phyloP scores from a whole-genome alignment of 1,284 basidiomycete genomes.

The Ustilago tritici region DNA sequence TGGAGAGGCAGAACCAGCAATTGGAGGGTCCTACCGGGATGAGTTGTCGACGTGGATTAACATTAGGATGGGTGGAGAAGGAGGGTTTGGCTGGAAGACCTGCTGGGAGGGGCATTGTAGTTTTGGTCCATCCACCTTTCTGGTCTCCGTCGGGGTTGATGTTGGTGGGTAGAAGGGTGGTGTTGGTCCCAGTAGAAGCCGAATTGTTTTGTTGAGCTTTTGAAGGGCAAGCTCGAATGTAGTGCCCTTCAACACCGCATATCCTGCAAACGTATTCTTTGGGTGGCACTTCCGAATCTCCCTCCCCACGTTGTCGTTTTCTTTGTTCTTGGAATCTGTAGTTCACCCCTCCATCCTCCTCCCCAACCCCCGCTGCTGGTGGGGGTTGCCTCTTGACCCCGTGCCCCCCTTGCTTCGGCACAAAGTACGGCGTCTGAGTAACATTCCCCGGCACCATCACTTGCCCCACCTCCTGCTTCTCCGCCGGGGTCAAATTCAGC shows the following conservation, averaged over 20 bases:
- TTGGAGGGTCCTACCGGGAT: slow-evolving; percentile 62
- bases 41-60: slow-evolving; percentile 7
- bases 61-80: slow-evolving; percentile 4
- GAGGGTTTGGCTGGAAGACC: slow-evolving; percentile 36
- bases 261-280: slow-evolving; percentile 56
- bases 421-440: slow-evolving; percentile 42
- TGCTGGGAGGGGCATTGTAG: slow-evolving; percentile 27
- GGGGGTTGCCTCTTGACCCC: slow-evolving; percentile 9
- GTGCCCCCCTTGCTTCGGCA: neutral
- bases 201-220: slow-evolving; percentile 7
- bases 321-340: slow-evolving; percentile 34
- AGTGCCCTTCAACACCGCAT: slow-evolving; percentile 50
- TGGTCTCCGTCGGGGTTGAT: neutral
- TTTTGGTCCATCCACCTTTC: neutral
- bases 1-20: slow-evolving; percentile 69
- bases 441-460: slow-evolving; percentile 21
- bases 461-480: slow-evolving; percentile 3
- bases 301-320: slow-evolving; percentile 13
- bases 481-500: slow-evolving; percentile 51
- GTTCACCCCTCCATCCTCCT: slow-evolving; percentile 27
- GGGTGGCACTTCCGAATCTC: slow-evolving; percentile 41
- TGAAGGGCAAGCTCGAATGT: slow-evolving; percentile 48
- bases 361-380: neutral
- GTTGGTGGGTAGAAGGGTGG: neutral
- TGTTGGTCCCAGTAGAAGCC: neutral